A percentile compares a stretch with the other conserved stretches of the same genome.
phyloP scores from a whole-genome alignment of 345 rosid species.

The Mangifera indica region DNA sequence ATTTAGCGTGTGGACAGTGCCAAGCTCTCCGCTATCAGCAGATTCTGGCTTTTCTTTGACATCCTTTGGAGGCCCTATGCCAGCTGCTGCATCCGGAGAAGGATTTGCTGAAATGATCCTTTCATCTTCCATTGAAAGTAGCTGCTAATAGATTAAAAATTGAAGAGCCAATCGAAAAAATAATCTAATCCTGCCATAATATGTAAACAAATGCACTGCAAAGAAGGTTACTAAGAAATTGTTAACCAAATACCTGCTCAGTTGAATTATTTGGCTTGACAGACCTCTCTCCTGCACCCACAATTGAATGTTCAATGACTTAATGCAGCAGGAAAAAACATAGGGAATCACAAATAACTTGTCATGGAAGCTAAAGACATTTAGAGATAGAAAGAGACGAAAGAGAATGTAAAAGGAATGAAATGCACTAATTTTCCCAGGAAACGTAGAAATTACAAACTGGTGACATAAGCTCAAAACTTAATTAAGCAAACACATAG shows the following conservation, averaged over 20 bases:
- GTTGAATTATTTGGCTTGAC: constrained; percentile 32
- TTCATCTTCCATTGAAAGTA: constrained; percentile 45
- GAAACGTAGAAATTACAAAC: neutral
- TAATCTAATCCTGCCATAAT: constrained; percentile 12
- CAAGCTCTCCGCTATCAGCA: constrained; percentile 30
- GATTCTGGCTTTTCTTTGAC: constrained; percentile 21
- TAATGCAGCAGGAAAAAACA: neutral
- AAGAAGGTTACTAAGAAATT: neutral
- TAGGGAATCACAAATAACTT: neutral
- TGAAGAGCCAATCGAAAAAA: constrained; percentile 22
- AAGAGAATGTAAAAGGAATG: neutral
- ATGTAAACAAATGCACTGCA: constrained; percentile 3
- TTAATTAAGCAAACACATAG: too few relatives aligned
- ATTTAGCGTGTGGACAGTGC: constrained; percentile 27
- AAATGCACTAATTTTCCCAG: neutral
- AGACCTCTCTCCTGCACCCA: constrained; percentile 49
- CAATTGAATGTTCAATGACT: neutral
- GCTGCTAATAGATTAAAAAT: constrained; percentile 40
- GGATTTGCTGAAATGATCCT: constrained; percentile 55
- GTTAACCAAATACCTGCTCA: constrained; percentile 39
- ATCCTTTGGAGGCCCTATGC: constrained; percentile 35
- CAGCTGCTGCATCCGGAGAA: constrained; percentile 50
- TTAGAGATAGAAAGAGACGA: neutral
- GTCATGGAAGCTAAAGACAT: constrained; percentile 4
- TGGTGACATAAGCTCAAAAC: too few relatives aligned